Evolutionary conservation across 176 grass and related monocot species (phyloP), one percentile per base, ranked within the genome.

Genomic region (Eleusine coracana): DNA sequence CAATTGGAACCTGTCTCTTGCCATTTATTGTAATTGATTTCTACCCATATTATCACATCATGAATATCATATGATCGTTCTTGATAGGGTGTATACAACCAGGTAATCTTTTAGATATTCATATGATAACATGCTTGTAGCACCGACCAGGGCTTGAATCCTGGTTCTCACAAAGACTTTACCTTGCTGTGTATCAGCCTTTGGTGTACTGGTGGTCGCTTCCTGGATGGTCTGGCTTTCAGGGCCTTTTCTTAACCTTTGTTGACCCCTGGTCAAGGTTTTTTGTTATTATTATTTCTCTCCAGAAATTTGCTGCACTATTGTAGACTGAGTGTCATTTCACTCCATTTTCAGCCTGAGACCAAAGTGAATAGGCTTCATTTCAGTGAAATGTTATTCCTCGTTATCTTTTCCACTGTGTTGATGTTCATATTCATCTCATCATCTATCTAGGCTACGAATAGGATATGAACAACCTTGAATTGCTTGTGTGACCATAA

Each of bases 251-350:
- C 18, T 56, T 56, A 18, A 56, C 18, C 18, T 52, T 56, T 56
- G 54, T 21, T 56, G 54, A 56, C 50, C 15, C 14, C 11, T 10
- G 11, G 48, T 50, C 48, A 50, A 50, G 11, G 14, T 16, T 51
- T 51, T 14, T 51, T 51, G 49, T 18, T 20, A 56, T 56, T 56
- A 62, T 45, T 5, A 45, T 63, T 46, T 77, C 76, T 66, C 65
- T 49, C 76, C 46, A 63, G n/a, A 42, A 78, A 67, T 18, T 79
- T 49, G 49, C 65, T 56, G 31, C 10, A 49, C 31, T 79, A 45
- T 50, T 79, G 62, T 50, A 52, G 77, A 14, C 0, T 14, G 34
- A 18, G n/a, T 27, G 44, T 31, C 14, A 39, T 67, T 67, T 50
- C 62, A 38, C 29, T 66, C 18, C 3, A 7, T 68, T 66, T 25